Evolutionary conservation across 2,329 filamentous ascomycete species (phyloP).

Genomic region (Hypomyces rosellus): DNA sequence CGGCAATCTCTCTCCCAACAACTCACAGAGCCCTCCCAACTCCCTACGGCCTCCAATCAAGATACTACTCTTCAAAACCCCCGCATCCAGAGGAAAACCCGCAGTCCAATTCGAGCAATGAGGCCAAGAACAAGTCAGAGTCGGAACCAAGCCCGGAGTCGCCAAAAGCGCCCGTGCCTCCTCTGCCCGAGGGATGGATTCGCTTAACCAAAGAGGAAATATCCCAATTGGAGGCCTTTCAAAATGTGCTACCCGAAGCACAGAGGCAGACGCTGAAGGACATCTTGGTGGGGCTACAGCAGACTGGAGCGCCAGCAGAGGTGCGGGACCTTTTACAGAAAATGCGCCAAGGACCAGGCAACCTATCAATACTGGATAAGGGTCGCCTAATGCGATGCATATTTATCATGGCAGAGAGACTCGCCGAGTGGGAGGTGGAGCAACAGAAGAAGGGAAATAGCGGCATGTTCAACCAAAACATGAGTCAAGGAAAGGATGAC

Average conservation of each 20-base stretch:
- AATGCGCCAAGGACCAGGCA: conserved; percentile 51
- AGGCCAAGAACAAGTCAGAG: conserved; percentile 14
- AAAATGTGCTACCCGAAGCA: conserved; percentile 56
- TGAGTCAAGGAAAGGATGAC: conserved; percentile 16
- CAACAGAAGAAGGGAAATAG: conserved; percentile 14
- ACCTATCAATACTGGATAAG: conserved; percentile 35
- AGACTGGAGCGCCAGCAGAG: conserved; percentile 63
- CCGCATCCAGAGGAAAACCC: conserved; percentile 33
- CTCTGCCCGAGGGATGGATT: conserved; percentile 42
- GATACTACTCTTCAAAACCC: conserved; percentile 33
- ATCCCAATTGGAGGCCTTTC: conserved; percentile 50
- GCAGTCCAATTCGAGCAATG: conserved; percentile 17
- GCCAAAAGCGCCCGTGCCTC: conserved; percentile 21
- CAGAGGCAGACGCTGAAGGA: conserved; percentile 55
- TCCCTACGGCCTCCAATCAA: conserved; percentile 29
- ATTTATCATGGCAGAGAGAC: conserved; percentile 30
- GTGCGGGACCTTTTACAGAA: conserved; percentile 51
- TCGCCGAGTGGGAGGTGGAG: conserved; percentile 25
- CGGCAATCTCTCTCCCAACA: conserved; percentile 25
- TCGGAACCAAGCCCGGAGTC: conserved; percentile 17
- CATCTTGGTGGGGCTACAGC: conserved; percentile 56
- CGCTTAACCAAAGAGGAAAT: conserved; percentile 40
- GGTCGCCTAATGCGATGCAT: conserved; percentile 31
- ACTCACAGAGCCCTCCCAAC: conserved; percentile 29
- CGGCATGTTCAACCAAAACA: conserved; percentile 19